Percentiles rank a stretch among this genome's conserved stretches.
phyloP scores from a whole-genome alignment of 495 filamentous ascomycete species.

The Penicillium robsamsonii region DNA sequence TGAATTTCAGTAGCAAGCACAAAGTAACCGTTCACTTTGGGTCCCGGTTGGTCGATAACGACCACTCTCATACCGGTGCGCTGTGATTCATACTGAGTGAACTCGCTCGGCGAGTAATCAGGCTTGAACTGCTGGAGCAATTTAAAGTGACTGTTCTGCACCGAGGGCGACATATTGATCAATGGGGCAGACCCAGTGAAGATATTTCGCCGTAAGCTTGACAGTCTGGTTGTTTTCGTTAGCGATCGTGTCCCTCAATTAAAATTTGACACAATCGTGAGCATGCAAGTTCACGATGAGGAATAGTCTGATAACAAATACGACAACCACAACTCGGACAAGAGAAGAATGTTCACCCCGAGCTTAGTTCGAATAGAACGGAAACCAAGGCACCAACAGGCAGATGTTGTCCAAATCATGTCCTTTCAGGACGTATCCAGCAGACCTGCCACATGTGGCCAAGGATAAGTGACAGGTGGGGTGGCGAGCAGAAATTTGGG shows the following conservation, averaged over 20 bases:
- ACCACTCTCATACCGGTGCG: slow-evolving; percentile 91
- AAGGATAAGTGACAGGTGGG: slow-evolving; percentile 20
- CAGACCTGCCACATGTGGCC: slow-evolving; percentile 3
- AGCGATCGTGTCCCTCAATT: slow-evolving; percentile 10
- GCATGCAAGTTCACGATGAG: background rate
- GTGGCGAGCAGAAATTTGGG: slow-evolving; percentile 20
- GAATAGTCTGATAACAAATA: slow-evolving; percentile 3
- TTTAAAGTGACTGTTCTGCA: slow-evolving; percentile 62
- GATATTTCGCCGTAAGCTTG: slow-evolving; percentile 24
- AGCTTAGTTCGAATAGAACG: background rate
- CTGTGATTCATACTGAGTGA: slow-evolving; percentile 86
- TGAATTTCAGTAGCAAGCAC: slow-evolving; percentile 95
- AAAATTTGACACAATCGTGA: background rate
- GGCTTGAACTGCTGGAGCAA: slow-evolving; percentile 78
- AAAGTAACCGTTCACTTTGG: slow-evolving; percentile 93
- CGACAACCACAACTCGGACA: slow-evolving; percentile 1
- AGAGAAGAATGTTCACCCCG: background rate
- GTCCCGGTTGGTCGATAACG: slow-evolving; percentile 86
- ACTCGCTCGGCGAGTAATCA: slow-evolving; percentile 79
- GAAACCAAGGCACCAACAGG: slow-evolving; percentile 3
- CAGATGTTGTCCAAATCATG: background rate
- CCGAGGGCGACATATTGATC: slow-evolving; percentile 38
- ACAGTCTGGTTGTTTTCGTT: slow-evolving; percentile 17
- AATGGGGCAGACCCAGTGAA: slow-evolving; percentile 26
- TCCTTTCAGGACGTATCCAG: slow-evolving; percentile 11